Evolutionary conservation across 2,329 filamentous ascomycete species (phyloP), one percentile per base, ranked within the genome.

Genomic region (Aulographum hederae): DNA sequence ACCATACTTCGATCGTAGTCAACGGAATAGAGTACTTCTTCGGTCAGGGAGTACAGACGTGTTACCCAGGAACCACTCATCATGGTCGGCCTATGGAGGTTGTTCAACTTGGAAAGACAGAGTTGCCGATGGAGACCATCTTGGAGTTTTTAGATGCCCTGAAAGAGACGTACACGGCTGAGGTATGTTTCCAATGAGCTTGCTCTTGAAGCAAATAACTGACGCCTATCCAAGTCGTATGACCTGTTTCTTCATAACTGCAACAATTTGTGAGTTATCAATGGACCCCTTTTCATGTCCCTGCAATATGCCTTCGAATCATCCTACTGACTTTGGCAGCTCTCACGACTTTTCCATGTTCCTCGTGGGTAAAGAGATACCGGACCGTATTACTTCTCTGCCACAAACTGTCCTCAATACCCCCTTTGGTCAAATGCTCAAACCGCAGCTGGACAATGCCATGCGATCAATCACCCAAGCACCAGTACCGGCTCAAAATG

Each of bases 271-370:
- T 41, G 19, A 29, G n/a, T n/a, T n/a, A n/a, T n/a, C n/a, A n/a
- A n/a, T n/a, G n/a, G n/a, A n/a, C n/a, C n/a, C n/a, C n/a, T 31
- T 31, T 3, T 10, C n/a, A n/a, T n/a, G n/a, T n/a, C n/a, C 15
- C 16, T 10, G 11, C 6, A 6, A 12, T 31, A 6, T 11, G 6
- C 16, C 6, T 8, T 8, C n/a, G n/a, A n/a, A n/a, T n/a, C n/a
- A n/a, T n/a, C 17, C 10, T 11, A 12, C 32, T 35, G 13, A 32
- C 14, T 26, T 18, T 18, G 13, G 14, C 19, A 43, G 38, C 53
- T 81, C 79, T 3, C 86, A 95, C 46, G 84, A 93, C 38, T 75
- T 95, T 41, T 63, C 81, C 39, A 89, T 80, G 52, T 95, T 95
- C 39, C 61, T 95, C 0, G 61, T 94, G 1, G 86, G 89, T 15